Base-by-base conservation (phyloP, 495 filamentous ascomycete genomes). In the Penicillium tannophilum region DNA sequence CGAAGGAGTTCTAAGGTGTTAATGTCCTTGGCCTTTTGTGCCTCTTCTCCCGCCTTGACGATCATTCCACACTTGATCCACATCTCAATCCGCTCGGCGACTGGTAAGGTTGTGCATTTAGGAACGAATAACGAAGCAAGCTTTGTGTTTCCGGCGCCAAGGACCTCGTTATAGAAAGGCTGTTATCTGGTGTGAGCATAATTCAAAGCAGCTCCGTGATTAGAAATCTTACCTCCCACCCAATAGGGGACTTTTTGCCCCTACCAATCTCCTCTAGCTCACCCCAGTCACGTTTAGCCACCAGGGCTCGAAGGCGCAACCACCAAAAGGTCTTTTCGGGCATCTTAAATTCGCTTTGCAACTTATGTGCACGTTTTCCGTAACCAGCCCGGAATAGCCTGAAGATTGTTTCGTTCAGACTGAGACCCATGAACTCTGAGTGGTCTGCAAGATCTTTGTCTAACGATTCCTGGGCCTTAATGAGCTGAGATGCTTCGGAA, bases 41-140 rank as follows among this genome's bases (percentile, higher is more conserved):
- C 92, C 76, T 98, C 94, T 74, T 97, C 92, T 16, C 88, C 95
- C 11, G 95, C 94, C 76, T 92, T 91, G 23, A 89, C 84, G 28
- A 92, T 80, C 85, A 95, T 85, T 24, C 92, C 93, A 71, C 95
- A 98, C 75, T 96, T 96, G 62, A 95, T 84, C 84, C 91, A 98
- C 94, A 97, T 97, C 66, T 90, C 87, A 52, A 97, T 86, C 33
- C 88, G 78, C 56, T 92, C 89, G 49, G 84, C 80, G 10, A 82
- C 76, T 20, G 81, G 77, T 43, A 88, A 62, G 42, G 74, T 74
- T 47, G 84, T 85, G 75, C 93, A 96, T 74, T 98, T 98, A 10
- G 91, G 88, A 48, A 98, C 85, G 69, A 97, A 98, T 6, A 82
- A 60, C 2, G 88, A 83, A 7, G 95, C 95, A 4, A 96, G 78